Base-by-base conservation (phyloP, 2,329 filamentous ascomycete genomes). In the Aaosphaeria pasadenensis region DNA sequence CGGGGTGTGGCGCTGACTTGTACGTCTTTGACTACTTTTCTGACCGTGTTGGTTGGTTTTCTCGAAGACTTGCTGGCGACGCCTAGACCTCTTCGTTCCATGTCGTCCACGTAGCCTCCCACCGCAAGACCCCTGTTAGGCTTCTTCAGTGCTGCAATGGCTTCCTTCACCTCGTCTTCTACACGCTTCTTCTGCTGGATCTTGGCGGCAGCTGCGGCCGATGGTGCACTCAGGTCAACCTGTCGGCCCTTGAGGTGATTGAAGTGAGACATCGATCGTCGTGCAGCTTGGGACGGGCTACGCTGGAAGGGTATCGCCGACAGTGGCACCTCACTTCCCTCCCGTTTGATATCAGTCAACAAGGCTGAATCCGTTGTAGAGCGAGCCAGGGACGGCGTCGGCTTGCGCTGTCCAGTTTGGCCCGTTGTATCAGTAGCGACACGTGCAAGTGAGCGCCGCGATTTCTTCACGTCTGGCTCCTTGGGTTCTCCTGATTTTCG, bases 101-200 rank as follows among this genome's bases (percentile, higher is more conserved):
- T 79, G 29, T 82, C 85, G 54, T 89, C 86, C 4, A 80, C 82
- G 48, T 88, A 76, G 35, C 83, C 79, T 58, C 84, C 85, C 31
- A 84, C 83, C 9, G 85, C 86, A 38, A 87, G 76, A 24, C 82
- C 79, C 41, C 89, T 81, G 59, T 92, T 91, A 1, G 89, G 89
- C 67, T 85, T 89, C 64, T 87, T 85, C 39, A 92, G 67, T 7
- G 84, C 80, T 5, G 81, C 81, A 43, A 94, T 91, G 6, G 89
- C 89, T 49, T 89, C 82, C 55, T 83, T 82, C 32, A 92, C 70
- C 60, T 91, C 85, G 30, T 84, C 82, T 42, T 89, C 83, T 2
- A 89, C 78, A 24, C 80, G 71, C 3, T 84, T 85, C 62, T 86
- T 86, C 65, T 83, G 87, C 58, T 75, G 82, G 31, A 81, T 76